Base-by-base conservation (phyloP, 805 yeast genomes). In the Lipomyces chichibuensis region DNA sequence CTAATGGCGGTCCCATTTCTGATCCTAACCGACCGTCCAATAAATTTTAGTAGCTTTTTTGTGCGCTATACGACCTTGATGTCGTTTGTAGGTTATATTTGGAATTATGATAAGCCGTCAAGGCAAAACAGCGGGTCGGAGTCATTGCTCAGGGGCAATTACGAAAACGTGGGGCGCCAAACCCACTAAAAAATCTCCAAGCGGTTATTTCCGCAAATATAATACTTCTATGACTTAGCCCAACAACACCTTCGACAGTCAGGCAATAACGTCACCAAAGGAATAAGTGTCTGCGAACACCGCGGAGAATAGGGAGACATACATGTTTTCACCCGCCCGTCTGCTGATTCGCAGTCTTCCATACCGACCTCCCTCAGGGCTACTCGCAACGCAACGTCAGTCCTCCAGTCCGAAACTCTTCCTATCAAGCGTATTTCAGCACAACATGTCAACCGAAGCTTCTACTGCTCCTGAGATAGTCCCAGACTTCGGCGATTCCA, bases 1-100 rank as follows among this genome's bases (percentile, higher is more conserved):
- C 55, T 25, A 67, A 11, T 3, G 69, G 70, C 2, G 70, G 66
- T 27, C 69, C 69, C 70, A 67, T 27, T 25, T 35, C 35, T 27
- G 29, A 35, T 54, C n/a, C 17, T 23, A 14, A 52, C 32, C 7
- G 32, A 5, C 32, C 7, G 32, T 5, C 32, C 32, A 29, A 29
- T 7, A 29, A 29, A 29, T 29, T 0, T 29, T 29, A 29, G 32
- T 5, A 29, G 3, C n/a, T 27, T 2, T 29, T 29, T 5, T 29
- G 32, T 29, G 32, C 4, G 32, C 7, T 29, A 29, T 29, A 29
- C 32, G 32, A 29, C 32, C 32, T 29, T 29, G 7, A 29, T 29
- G 32, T 29, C 5, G 32, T 29, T 29, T 4, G 32, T 29, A 29
- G 32, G 7, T 29, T 29, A 29, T 29, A 29, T 29, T 29, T 27